phyloP scores from a whole-genome alignment of 345 rosid species.

The Eucalyptus urophylla region DNA sequence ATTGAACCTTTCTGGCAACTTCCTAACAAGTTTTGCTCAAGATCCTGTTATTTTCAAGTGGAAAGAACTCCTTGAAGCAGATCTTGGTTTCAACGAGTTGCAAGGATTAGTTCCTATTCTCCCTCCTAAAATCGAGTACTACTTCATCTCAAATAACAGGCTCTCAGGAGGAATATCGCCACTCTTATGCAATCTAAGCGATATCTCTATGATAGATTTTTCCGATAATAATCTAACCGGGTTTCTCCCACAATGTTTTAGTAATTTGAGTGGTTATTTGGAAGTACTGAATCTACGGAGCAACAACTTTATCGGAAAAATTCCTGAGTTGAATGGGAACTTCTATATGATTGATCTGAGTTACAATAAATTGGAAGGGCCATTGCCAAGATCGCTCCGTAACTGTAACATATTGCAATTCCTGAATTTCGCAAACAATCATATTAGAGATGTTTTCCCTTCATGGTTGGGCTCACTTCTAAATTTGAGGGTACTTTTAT shows the following conservation, averaged over 20 bases:
- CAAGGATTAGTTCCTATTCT: slow-evolving; percentile 7
- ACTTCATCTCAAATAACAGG: slow-evolving; percentile 1
- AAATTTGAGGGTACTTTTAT: neutral
- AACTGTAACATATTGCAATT: rapidly evolving
- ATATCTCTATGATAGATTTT: neutral
- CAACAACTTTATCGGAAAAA: too few relatives aligned
- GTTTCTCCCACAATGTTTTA: neutral
- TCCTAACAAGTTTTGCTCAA: neutral
- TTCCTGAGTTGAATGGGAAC: neutral
- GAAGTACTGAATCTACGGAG: neutral
- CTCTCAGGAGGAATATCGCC: neutral
- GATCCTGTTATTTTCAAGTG: neutral
- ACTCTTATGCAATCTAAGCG: neutral
- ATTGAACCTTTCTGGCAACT: neutral
- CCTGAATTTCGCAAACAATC: too few relatives aligned
- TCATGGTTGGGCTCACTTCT: neutral
- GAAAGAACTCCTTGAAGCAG: rapidly evolving
- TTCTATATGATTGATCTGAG: neutral
- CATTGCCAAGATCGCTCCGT: neutral
- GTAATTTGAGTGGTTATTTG: neutral
- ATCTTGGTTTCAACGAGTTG: neutral
- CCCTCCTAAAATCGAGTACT: rapidly evolving
- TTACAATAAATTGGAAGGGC: neutral
- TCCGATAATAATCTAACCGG: neutral
- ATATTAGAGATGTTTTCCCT: neutral